phyloP scores from a whole-genome alignment of 2,329 filamentous ascomycete species.

The Calonectria hongkongensis region DNA sequence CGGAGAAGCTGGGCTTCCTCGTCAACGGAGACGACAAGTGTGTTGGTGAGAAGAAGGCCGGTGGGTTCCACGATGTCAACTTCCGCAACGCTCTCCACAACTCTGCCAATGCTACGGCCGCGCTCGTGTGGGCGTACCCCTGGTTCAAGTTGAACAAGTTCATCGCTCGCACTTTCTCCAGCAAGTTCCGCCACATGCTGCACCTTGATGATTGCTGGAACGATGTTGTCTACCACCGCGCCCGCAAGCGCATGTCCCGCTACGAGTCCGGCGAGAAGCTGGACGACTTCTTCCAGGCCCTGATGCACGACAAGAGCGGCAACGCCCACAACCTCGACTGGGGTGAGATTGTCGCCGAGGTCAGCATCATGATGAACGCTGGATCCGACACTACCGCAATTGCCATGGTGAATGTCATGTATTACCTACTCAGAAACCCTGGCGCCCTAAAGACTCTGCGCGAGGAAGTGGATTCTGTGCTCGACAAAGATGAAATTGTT shows the following conservation, averaged over 20 bases:
- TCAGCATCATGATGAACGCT: conserved; percentile 71
- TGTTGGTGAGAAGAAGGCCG: conserved; percentile 65
- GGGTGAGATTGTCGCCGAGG: conserved; percentile 75
- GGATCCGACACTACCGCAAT: conserved; percentile 69
- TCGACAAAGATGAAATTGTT: conserved; percentile 65
- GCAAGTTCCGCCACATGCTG: conserved; percentile 57
- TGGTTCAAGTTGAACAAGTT: conserved; percentile 70
- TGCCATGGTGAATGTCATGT: conserved; percentile 72
- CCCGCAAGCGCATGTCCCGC: conserved; percentile 54
- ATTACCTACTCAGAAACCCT: conserved; percentile 70
- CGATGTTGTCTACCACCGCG: conserved; percentile 62
- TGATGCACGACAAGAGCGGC: conserved; percentile 70
- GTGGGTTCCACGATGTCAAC: conserved; percentile 65
- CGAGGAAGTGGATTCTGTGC: conserved; percentile 66
- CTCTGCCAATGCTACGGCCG: conserved; percentile 69
- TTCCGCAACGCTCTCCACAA: conserved; percentile 71
- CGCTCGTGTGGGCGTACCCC: conserved; percentile 69
- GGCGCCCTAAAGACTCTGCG: conserved; percentile 61
- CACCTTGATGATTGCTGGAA: conserved; percentile 62
- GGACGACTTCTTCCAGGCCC: conserved; percentile 74
- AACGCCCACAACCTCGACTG: conserved; percentile 65
- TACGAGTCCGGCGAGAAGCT: conserved; percentile 69
- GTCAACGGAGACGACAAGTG: conserved; percentile 68
- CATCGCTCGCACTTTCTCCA: conserved; percentile 68
- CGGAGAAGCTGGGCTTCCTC: conserved; percentile 69